Evolutionary conservation across 768 basidiomycete genomes (phyloP), one percentile per base, ranked within the genome.

Genomic region (Lactarius psammicola): DNA sequence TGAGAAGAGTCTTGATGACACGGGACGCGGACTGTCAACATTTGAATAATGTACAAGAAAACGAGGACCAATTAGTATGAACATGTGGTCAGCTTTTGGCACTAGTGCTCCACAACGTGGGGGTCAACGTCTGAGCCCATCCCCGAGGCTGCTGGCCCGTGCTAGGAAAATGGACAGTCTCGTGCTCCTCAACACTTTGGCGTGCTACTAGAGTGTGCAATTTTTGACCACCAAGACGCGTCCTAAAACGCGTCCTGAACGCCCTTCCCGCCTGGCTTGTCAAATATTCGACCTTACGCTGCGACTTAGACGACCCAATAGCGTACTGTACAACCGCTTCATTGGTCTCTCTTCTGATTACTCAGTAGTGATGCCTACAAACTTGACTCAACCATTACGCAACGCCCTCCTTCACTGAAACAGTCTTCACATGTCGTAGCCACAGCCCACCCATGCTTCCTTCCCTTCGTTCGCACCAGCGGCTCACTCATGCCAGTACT

Each of bases 1-100:
- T 40, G 49, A 13, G 49, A 51, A 23, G 49, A n/a, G 33, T 59
- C 58, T 28, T 33, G 46, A 51, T 58, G 58, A 46, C n/a, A 30
- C 34, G 20, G 17, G 23, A 36, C 23, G 51, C 36, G 38, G n/a
- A 31, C 38, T 36, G 58, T 28, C 63, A 28, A 28, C 15, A 5
- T 8, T 6, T 36, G 44, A 51, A 23, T 9, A 18, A n/a, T n/a
- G n/a, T 42, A 51, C 57, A 60, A 23, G 13, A 54, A 28, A 59
- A 51, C n/a, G 7, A 15, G 46, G 31, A 33, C 26, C 17, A 38
- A 30, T 11, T 13, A 9, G 44, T 18, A 20, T 59, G 38, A n/a
- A 44, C 17, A 42, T 15, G 46, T 8, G 28, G 34, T 30, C 23
- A 49, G 34, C 40, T 5, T 36, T 46, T 9, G 17, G n/a, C 2